Evolutionary conservation across 140 eudicot genomes (phyloP), one percentile per base, ranked within the genome.

Genomic region (Stevia rebaudiana): DNA sequence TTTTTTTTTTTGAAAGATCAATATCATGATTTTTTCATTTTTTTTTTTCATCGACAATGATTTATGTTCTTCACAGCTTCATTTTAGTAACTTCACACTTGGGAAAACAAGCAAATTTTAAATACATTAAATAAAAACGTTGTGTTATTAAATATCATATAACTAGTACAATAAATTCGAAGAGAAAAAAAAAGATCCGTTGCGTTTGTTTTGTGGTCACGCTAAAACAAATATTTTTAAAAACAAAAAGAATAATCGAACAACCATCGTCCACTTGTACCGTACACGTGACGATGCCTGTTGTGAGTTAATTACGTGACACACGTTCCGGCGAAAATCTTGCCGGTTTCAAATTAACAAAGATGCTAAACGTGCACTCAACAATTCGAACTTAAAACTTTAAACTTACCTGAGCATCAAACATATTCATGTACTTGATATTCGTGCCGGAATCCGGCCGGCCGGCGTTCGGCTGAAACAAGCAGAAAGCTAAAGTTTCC

Each of bases 391-490:
- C 7, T 44, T 51, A 21, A 11, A 52, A 22, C 3, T 42, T 37
- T 23, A 52, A 15, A 57, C 71, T 76, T 2, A 87, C 95, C 92
- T 86, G 95, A 58, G 97, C 95, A 70, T 89, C 97, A 24, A 89
- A 89, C 97, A 89, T 86, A 75, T 86, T 89, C 63, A 77, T 82
- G 58, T 89, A 89, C 79, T 83, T 86, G 3, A 86, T 73, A 24
- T 73, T 78, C 16, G 87, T 70, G n/a, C 86, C 84, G 30, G 92
- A 65, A 65, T 89, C 97, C 30, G 86, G 81, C 15, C 91, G 83
- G 4, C 95, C 97, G 13, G 95, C 64, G 49, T 83, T 83, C 5
- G 95, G 91, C 64, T 89, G 78, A 67, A 89, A 86, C 84, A 89
- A 69, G 53, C 95, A 86, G 57, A 81, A 89, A 0, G 95, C 95